These are phyloP conservation scores for Sutorius eximius DNA, from an alignment of 1,284 basidiomycete genomes.

Conservation along the genomic window DNA sequence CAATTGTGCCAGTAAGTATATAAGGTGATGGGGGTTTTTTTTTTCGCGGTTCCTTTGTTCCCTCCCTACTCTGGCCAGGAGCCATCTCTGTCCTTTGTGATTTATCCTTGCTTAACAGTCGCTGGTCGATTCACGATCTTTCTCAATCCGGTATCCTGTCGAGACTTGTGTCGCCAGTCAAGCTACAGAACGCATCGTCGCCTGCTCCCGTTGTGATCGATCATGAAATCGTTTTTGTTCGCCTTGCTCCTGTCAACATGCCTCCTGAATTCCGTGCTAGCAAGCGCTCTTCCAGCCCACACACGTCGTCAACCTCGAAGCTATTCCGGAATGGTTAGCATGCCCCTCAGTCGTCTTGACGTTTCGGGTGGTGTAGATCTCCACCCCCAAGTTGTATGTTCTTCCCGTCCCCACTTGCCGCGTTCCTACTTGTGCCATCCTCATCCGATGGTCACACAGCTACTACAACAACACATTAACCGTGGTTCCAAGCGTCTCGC, in stretches of 20 bases:
- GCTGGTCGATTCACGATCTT: conserved; percentile 19
- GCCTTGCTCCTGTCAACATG: conserved; percentile 23
- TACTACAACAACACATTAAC: conserved; percentile 72
- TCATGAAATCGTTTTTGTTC: conserved; percentile 23
- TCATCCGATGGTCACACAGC: conserved; percentile 38
- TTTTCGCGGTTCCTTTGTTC: conserved; percentile 9
- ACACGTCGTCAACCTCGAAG: conserved; percentile 11
- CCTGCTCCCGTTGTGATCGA: neutral
- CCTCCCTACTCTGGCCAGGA: conserved; percentile 17
- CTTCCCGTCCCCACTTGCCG: neutral
- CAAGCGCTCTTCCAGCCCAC: conserved; percentile 21
- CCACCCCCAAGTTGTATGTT: conserved; percentile 65
- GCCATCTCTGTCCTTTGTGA: conserved; percentile 17
- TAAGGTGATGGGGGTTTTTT: conserved; percentile 18
- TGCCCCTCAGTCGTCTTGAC: conserved; percentile 29
- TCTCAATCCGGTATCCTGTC: neutral
- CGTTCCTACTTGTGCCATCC: neutral
- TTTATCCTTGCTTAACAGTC: conserved; percentile 10
- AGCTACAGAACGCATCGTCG: conserved; percentile 1
- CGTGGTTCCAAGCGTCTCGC: conserved; percentile 64
- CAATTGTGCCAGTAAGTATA: conserved; percentile 7
- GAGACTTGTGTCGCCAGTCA: conserved; percentile 16
- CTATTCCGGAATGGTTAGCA: conserved; percentile 24
- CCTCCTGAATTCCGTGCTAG: conserved; percentile 10
- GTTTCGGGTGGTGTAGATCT: conserved; percentile 33